Evolutionary conservation across 1,284 basidiomycete species (phyloP).

Genomic region (Moesziomyces antarcticus): DNA sequence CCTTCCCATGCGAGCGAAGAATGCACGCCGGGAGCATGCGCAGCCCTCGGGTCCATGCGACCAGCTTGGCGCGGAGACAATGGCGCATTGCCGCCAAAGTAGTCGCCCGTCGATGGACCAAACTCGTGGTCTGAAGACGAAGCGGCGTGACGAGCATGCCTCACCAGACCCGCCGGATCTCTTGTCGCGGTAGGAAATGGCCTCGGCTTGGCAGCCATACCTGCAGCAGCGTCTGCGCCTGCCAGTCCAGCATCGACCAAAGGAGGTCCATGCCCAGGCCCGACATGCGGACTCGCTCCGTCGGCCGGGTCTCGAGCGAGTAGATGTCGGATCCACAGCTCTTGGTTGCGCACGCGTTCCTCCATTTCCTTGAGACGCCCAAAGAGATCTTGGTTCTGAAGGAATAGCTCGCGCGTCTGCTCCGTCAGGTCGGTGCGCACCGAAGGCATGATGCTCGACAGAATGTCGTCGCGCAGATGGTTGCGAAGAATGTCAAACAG

Average conservation of each 20-base stretch:
- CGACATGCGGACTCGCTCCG: slow-evolving; percentile 13
- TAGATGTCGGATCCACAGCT: slow-evolving; percentile 43
- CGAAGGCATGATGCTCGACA: slow-evolving; percentile 46
- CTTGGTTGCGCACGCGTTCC: slow-evolving; percentile 43
- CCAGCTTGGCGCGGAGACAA: slow-evolving; percentile 24
- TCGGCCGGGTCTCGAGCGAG: slow-evolving; percentile 33
- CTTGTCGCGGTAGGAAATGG: slow-evolving; percentile 6
- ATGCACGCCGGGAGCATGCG: slow-evolving; percentile 6
- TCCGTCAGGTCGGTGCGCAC: slow-evolving; percentile 46
- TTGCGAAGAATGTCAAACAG: slow-evolving; percentile 48
- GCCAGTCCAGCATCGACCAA: slow-evolving; percentile 9
- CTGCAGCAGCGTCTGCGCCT: slow-evolving; percentile 5
- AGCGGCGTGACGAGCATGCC: slow-evolving; percentile 16
- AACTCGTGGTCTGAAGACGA: slow-evolving; percentile 9
- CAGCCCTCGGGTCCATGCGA: slow-evolving; percentile 17
- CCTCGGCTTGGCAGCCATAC: slow-evolving; percentile 1
- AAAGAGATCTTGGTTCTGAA: slow-evolving; percentile 48
- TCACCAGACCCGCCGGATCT: slow-evolving; percentile 6
- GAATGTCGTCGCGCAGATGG: slow-evolving; percentile 44
- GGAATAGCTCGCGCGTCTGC: slow-evolving; percentile 46
- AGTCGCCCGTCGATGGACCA: slow-evolving; percentile 6
- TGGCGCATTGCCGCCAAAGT: slow-evolving; percentile 16
- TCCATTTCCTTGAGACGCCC: slow-evolving; percentile 44
- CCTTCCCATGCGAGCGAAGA: slow-evolving; percentile 17
- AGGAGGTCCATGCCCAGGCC: slow-evolving; percentile 9